A percentile compares a stretch with the other conserved stretches of the same genome.
phyloP scores from a whole-genome alignment of 2,329 filamentous ascomycete genomes.

The Penicillium fuscoglaucum region DNA sequence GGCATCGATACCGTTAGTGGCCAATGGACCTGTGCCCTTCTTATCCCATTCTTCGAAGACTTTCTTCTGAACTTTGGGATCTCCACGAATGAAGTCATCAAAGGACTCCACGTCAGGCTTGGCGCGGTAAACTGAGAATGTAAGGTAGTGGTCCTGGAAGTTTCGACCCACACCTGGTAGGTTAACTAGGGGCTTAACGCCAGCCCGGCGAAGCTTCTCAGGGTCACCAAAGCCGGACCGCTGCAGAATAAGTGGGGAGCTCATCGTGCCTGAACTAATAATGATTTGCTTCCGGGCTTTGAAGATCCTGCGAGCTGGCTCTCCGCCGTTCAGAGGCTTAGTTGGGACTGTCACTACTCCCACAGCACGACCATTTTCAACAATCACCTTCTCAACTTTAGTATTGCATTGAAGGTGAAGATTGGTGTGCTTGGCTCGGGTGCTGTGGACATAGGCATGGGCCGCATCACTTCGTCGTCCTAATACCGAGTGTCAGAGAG shows the following conservation, averaged over 20 bases:
- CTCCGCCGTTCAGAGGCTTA: conserved; percentile 63
- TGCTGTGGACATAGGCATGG: conserved; percentile 76
- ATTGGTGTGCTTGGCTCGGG: conserved; percentile 68
- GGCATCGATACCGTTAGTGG: conserved; percentile 77
- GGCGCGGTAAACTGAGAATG: conserved; percentile 69
- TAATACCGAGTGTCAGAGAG: conserved; percentile 45
- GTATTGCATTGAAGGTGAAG: conserved; percentile 73
- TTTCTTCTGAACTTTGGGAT: conserved; percentile 69
- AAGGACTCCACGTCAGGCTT: conserved; percentile 76
- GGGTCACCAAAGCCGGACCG: conserved; percentile 72
- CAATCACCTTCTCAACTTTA: conserved; percentile 74
- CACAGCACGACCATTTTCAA: conserved; percentile 70
- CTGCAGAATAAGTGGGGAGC: conserved; percentile 73
- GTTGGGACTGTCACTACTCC: conserved; percentile 70
- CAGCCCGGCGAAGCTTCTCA: conserved; percentile 67
- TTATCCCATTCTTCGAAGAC: conserved; percentile 76
- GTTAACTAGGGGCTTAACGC: conserved; percentile 68
- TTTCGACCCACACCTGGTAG: conserved; percentile 73
- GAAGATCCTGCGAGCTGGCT: conserved; percentile 59
- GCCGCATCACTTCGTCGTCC: conserved; percentile 75
- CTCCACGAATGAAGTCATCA: conserved; percentile 75
- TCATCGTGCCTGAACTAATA: conserved; percentile 70
- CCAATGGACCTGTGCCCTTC: conserved; percentile 74
- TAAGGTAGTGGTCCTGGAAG: conserved; percentile 75
- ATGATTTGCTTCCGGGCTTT: conserved; percentile 72